Evolutionary conservation across 495 filamentous ascomycete species (phyloP).

Genomic region (Neurospora sp.): DNA sequence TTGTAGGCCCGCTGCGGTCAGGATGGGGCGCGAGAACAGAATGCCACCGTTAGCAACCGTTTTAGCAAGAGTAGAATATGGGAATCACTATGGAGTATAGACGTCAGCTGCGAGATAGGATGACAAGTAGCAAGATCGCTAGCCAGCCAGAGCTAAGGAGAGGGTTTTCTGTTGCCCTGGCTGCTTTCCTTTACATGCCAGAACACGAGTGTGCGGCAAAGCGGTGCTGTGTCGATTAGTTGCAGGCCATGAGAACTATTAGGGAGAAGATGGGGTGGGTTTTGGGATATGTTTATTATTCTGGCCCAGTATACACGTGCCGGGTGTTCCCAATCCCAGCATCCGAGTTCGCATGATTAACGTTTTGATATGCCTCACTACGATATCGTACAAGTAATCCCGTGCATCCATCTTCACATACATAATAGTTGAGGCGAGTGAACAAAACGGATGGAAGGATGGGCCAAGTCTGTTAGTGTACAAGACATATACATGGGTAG

Average conservation of each 20-base stretch:
- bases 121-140: slow-evolving; percentile 2
- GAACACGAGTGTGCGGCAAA: neutral
- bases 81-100: slow-evolving; percentile 45
- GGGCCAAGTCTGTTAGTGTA: neutral
- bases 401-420: neutral
- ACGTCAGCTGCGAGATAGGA: slow-evolving; percentile 31
- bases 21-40: slow-evolving; percentile 22
- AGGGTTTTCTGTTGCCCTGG: neutral
- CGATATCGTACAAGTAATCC: neutral
- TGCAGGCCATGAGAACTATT: neutral
- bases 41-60: slow-evolving; percentile 21
- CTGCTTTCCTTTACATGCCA: neutral
- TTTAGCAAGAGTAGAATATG: slow-evolving; percentile 37
- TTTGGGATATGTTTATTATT: neutral
- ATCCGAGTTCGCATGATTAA: neutral
- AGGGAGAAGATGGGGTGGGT: neutral
- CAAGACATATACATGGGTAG: neutral
- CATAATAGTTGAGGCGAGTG: neutral
- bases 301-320: neutral
- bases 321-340: neutral
- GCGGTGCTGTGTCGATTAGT: neutral
- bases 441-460: neutral
- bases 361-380: neutral
- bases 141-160: neutral
- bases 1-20: slow-evolving; percentile 10